Evolutionary conservation across 306 rosid genomes (phyloP), one percentile per base, ranked within the genome.

Genomic region (Quercus dentata): DNA sequence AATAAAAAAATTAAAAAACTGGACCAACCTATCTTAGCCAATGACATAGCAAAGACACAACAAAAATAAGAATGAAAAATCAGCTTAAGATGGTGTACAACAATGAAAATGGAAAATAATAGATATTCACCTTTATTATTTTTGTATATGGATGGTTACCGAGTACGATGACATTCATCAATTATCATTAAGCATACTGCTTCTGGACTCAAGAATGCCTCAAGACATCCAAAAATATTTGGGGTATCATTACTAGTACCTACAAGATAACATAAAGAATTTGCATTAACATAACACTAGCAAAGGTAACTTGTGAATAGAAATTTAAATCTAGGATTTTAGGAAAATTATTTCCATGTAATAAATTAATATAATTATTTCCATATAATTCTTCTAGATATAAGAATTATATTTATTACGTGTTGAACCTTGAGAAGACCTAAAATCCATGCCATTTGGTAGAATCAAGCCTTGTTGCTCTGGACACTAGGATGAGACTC

Each of bases 161-260:
- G 11, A 28, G 94, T 91, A 74, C 90, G 85, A 71, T 92, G 99
- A 80, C 98, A 95, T 81, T 95, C 98, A 57, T 95, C 99, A 51
- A 95, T 78, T 56, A 95, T 79, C 85, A 95, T 78, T 86, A 95
- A 89, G 86, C 92, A 82, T 65, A 88, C 81, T 19, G 71, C 73
- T 83, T 89, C 98, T 62, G 92, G 69, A 11, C 84, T 88, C 77
- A 95, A 46, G 83, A 86, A 92, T 76, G 93, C 98, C 85, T 90
- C 74, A 92, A 79, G 76, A 90, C 94, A 85, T 95, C 92, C 83
- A 90, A 83, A 75, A 95, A 95, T 85, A 93, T 88, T 81, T 91
- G 98, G 61, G 99, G 99, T 74, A 98, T 91, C 99, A 95, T 92
- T 61, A 95, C 95, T 74, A 95, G 75, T 74, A 92, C 92, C 99